phyloP scores from a whole-genome alignment of 129 eudicot species.

The Artemisia argyi region DNA sequence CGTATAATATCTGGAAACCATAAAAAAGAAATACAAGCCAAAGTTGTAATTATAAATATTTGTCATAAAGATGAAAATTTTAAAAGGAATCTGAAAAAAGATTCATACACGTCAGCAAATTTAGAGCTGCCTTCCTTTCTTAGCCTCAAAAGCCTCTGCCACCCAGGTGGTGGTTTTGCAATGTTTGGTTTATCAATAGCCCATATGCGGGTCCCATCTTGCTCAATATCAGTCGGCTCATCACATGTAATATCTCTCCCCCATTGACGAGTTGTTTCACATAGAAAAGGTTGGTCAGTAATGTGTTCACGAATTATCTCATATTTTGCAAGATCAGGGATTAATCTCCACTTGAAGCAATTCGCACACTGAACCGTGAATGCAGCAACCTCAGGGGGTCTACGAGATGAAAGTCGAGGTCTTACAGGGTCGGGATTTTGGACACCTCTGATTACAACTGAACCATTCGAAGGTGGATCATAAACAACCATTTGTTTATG shows the following conservation, averaged over 20 bases:
- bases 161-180: conserved; percentile 89
- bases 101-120: conserved; percentile 89
- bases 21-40: neutral
- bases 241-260: conserved; percentile 72
- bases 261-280: conserved; percentile 87
- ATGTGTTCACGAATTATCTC: conserved; percentile 85
- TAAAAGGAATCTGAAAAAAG: neutral
- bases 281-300: conserved; percentile 64
- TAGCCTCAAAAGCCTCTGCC: conserved; percentile 77
- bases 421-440: conserved; percentile 27
- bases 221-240: conserved; percentile 71
- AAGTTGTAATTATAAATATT: neutral
- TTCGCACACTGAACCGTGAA: conserved; percentile 86
- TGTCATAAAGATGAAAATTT: conserved; percentile 15
- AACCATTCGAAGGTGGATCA: conserved; percentile 39
- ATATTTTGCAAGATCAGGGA: conserved; percentile 77
- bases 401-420: conserved; percentile 19
- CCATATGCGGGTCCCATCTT: conserved; percentile 91
- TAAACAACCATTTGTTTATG: conserved; percentile 60
- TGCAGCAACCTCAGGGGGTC: conserved; percentile 70
- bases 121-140: conserved; percentile 78
- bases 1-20: conserved; percentile 64
- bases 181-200: conserved; percentile 94
- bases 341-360: conserved; percentile 89
- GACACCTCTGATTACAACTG: conserved; percentile 23